phyloP scores from a whole-genome alignment of 2,329 filamentous ascomycete species.

The Aspergillus japonicus region DNA sequence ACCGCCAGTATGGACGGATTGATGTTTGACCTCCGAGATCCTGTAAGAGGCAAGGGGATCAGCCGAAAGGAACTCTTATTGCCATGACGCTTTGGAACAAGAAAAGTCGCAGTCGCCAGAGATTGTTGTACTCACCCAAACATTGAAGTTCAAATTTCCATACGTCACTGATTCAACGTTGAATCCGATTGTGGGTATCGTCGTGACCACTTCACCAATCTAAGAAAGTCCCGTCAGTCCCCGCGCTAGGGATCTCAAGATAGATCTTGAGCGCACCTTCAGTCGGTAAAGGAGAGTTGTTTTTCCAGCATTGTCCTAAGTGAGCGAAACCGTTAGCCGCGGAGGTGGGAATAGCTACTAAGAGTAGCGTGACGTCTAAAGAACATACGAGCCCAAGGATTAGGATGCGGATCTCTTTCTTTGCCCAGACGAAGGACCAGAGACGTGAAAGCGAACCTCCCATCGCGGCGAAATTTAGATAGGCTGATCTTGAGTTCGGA shows the following conservation, averaged over 20 bases:
- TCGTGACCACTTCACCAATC: constrained; percentile 98
- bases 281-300: constrained; percentile 94
- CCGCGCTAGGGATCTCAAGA: not conserved
- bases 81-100: not conserved
- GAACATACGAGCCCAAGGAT: constrained; percentile 82
- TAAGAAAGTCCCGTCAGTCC: constrained; percentile 38
- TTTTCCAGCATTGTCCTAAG: constrained; percentile 95
- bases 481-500: not conserved
- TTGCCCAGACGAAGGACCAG: constrained; percentile 77
- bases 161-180: constrained; percentile 99
- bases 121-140: constrained; percentile 68
- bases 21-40: constrained; percentile 98
- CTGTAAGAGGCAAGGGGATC: constrained; percentile 40
- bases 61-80: not conserved
- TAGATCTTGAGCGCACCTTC: constrained; percentile 60
- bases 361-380: constrained; percentile 1
- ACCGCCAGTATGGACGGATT: constrained; percentile 97
- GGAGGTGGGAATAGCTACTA: constrained; percentile 5
- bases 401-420: constrained; percentile 97
- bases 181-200: constrained; percentile 98
- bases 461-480: constrained; percentile 41
- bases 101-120: not conserved
- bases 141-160: constrained; percentile 97
- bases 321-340: constrained; percentile 16
- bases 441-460: constrained; percentile 57